These are phyloP conservation scores for Nothophaeocryptopus gaeumannii DNA, from an alignment of 2,329 filamentous ascomycete species.

Conservation along the genomic window DNA sequence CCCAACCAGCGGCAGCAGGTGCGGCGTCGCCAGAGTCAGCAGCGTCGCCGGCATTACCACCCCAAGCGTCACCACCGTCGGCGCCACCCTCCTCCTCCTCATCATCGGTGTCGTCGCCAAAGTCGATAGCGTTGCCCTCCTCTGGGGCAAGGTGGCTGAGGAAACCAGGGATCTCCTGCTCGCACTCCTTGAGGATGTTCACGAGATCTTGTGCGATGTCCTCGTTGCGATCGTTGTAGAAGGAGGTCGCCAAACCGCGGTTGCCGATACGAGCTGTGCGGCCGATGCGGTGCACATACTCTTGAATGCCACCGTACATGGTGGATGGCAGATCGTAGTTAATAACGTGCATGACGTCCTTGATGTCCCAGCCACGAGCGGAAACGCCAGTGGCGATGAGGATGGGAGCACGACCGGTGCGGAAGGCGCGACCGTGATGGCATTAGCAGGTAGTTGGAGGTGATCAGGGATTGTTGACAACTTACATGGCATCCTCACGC, in stretches of 20 bases:
- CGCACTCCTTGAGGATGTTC: slow-evolving; percentile 76
- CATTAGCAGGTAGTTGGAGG: neutral
- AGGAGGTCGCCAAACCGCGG: slow-evolving; percentile 78
- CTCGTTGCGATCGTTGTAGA: slow-evolving; percentile 77
- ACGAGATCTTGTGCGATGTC: slow-evolving; percentile 71
- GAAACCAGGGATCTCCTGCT: slow-evolving; percentile 79
- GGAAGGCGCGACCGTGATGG: slow-evolving; percentile 65
- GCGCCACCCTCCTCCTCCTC: slow-evolving; percentile 30
- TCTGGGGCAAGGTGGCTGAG: slow-evolving; percentile 64
- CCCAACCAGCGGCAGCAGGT: slow-evolving; percentile 11
- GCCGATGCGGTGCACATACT: slow-evolving; percentile 93
- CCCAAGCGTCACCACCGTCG: slow-evolving; percentile 20
- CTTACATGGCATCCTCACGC: slow-evolving; percentile 82
- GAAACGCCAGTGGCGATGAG: slow-evolving; percentile 82
- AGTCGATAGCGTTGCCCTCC: slow-evolving; percentile 48
- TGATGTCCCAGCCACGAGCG: slow-evolving; percentile 83
- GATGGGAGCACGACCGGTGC: slow-evolving; percentile 69
- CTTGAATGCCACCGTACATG: slow-evolving; percentile 80
- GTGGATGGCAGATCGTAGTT: slow-evolving; percentile 82
- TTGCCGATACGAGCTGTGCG: slow-evolving; percentile 94
- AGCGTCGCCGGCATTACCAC: slow-evolving; percentile 14
- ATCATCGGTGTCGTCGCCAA: slow-evolving; percentile 54
- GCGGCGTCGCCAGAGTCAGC: slow-evolving; percentile 8
- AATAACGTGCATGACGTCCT: slow-evolving; percentile 84
- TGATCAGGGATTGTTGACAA: slow-evolving; percentile 18